A percentile compares a stretch with the other conserved stretches of the same genome.
Evolutionary conservation across 2,329 filamentous ascomycete species (phyloP).

Genomic region (Nigrospora sphaerica): DNA sequence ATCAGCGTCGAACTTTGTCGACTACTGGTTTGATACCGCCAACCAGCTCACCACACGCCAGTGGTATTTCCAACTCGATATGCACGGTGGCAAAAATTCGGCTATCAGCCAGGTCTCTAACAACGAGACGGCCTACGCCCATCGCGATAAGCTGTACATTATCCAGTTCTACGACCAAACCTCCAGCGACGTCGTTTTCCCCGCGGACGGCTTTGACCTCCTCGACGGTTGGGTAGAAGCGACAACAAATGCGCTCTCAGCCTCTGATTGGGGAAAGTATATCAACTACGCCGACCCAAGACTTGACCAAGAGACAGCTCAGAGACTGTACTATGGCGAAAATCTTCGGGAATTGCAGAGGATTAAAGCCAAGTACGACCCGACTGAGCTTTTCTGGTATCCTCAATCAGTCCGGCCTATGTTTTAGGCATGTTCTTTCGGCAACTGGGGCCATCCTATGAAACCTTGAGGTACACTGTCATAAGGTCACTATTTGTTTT

Average conservation of each 20-base stretch:
- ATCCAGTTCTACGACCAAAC: constrained; percentile 38
- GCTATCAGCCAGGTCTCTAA: constrained; percentile 21
- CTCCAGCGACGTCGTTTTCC: constrained; percentile 16
- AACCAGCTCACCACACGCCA: constrained; percentile 22
- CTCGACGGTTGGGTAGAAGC: constrained; percentile 16
- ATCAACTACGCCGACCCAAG: constrained; percentile 46
- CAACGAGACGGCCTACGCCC: constrained; percentile 29
- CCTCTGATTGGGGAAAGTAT: constrained; percentile 27
- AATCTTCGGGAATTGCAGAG: constrained; percentile 27
- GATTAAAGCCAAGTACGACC: constrained; percentile 32
- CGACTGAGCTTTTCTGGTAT: constrained; percentile 32
- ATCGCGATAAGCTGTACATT: constrained; percentile 39
- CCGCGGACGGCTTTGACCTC: constrained; percentile 13
- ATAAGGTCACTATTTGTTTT: too few species aligned
- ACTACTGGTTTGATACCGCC: constrained; percentile 29
- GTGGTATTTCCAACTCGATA: constrained; percentile 35
- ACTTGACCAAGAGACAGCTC: constrained; percentile 36
- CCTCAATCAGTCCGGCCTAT: constrained; percentile 11
- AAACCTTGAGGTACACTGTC: too few species aligned
- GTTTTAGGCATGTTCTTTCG: too few species aligned
- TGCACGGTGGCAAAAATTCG: constrained; percentile 33
- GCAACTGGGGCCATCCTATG: too few species aligned
- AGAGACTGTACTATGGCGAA: constrained; percentile 39
- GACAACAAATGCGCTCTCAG: constrained; percentile 10
- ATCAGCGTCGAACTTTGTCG: constrained; percentile 26